phyloP scores from a whole-genome alignment of 306 rosid species.

The Acmispon strigosus region DNA sequence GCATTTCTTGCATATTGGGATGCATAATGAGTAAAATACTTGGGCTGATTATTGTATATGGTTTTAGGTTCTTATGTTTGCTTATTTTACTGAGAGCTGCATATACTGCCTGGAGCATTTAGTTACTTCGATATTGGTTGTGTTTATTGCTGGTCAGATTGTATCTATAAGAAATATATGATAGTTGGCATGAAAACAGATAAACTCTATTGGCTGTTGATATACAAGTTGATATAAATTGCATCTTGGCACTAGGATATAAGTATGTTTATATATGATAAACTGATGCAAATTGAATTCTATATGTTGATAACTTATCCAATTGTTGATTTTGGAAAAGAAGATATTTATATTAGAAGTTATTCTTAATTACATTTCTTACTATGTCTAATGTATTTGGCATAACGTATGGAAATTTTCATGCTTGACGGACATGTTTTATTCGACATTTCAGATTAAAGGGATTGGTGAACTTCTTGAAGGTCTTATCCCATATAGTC shows the following conservation, averaged over 20 bases:
- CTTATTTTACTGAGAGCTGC: not conserved
- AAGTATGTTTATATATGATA: not conserved
- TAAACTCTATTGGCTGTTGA: not conserved
- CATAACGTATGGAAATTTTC: too few relatives aligned
- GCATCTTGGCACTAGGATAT: not conserved
- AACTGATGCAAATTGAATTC: not conserved
- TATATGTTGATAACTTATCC: not conserved
- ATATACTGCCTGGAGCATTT: not conserved
- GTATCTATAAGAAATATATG: not conserved
- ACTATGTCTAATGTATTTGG: too few relatives aligned
- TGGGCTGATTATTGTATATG: not conserved
- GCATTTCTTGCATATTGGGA: not conserved
- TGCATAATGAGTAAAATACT: not conserved
- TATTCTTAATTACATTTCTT: not conserved
- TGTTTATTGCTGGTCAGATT: slow-evolving; percentile 4
- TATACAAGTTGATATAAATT: not conserved
- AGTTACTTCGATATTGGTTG: not conserved
- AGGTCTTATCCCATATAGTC: slow-evolving; percentile 73
- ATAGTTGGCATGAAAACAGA: not conserved
- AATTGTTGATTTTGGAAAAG: not conserved
- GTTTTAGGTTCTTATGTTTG: not conserved
- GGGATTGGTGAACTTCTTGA: slow-evolving; percentile 75
- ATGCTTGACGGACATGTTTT: not conserved
- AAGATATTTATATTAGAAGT: not conserved
- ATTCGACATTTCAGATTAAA: slow-evolving; percentile 55